These are phyloP conservation scores for Rhododendron ferrugineum DNA, from an alignment of 148 eudicot species.

Conservation along the genomic window DNA sequence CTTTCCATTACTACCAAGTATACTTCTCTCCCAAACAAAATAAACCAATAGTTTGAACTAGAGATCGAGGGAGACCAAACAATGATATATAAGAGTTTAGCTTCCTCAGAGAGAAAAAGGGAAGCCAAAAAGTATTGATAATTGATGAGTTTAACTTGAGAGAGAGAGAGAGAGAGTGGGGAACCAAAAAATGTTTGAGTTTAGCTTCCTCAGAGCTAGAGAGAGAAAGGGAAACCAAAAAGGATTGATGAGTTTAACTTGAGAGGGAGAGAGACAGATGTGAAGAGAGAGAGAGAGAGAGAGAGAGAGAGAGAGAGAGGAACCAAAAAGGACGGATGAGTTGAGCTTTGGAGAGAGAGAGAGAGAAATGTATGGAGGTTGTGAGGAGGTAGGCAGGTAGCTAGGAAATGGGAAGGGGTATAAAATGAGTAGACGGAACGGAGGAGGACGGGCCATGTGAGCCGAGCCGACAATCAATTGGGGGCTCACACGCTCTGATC, in stretches of 20 bases:
- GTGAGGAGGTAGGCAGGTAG: not conserved
- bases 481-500: not conserved
- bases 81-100: too few relatives aligned
- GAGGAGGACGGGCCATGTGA: not conserved
- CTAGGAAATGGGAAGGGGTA: not conserved
- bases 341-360: not conserved
- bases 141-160: not conserved
- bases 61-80: too few relatives aligned
- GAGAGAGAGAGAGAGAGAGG: too few relatives aligned
- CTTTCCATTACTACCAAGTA: not conserved
- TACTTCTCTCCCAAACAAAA: not conserved
- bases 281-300: too few relatives aligned
- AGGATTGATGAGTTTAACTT: too few relatives aligned
- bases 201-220: too few relatives aligned
- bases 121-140: too few relatives aligned
- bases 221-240: too few relatives aligned
- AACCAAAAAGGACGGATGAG: too few relatives aligned
- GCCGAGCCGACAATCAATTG: not conserved
- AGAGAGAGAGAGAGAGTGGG: not conserved
- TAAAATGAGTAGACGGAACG: not conserved
- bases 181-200: too few relatives aligned
- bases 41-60: not conserved
- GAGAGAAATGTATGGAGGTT: not conserved
- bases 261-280: not conserved
- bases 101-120: too few relatives aligned